These are phyloP conservation scores for Podospora sp. DNA, from an alignment of 495 filamentous ascomycete genomes.

Conservation along the genomic window DNA sequence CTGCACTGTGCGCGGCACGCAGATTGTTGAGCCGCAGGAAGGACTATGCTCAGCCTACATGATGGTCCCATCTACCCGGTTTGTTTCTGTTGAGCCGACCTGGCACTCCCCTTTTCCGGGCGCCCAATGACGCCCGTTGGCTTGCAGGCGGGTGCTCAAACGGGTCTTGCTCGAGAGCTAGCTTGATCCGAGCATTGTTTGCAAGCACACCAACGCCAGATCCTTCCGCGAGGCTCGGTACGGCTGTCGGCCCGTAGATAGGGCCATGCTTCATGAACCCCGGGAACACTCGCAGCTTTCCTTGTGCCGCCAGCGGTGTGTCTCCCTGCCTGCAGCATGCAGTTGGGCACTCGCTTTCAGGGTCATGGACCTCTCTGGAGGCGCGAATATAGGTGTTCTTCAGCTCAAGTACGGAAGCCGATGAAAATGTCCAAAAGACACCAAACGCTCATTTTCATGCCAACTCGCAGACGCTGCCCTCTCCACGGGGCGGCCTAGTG, in stretches of 20 bases:
- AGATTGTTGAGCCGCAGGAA: neutral
- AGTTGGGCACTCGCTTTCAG: neutral
- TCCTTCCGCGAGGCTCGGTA: neutral
- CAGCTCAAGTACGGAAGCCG: neutral
- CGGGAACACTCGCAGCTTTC: neutral
- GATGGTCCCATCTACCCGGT: neutral
- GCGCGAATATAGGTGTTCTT: neutral
- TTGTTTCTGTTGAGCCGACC: neutral
- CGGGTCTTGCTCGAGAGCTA: neutral
- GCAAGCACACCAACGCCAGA: neutral
- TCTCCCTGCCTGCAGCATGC: neutral
- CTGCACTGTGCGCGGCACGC: neutral
- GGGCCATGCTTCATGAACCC: neutral
- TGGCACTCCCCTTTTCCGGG: neutral
- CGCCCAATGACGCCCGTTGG: neutral
- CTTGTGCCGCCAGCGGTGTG: neutral
- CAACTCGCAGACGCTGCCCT: neutral
- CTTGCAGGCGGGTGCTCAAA: neutral
- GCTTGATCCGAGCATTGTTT: neutral
- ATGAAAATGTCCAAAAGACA: neutral
- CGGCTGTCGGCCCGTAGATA: constrained; percentile 6
- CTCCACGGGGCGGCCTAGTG: neutral
- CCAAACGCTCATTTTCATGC: neutral
- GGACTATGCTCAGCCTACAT: neutral
- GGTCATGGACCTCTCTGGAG: neutral